These are phyloP conservation scores for Colletotrichum viniferum DNA, from an alignment of 2,329 filamentous ascomycete genomes.

Conservation along the genomic window DNA sequence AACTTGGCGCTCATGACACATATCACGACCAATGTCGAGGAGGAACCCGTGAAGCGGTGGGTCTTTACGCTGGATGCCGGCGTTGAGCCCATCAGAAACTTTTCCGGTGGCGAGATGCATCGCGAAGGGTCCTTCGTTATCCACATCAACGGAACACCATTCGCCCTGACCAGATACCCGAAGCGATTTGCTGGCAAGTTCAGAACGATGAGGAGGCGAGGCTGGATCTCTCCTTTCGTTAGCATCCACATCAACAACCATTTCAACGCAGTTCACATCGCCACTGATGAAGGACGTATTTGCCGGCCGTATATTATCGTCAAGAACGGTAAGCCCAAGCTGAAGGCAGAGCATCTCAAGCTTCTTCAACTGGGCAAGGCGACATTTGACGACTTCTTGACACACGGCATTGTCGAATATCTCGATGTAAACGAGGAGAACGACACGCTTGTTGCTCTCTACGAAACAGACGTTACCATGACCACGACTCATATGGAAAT, in stretches of 20 bases:
- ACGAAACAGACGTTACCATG: slow-evolving; percentile 81
- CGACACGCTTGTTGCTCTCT: slow-evolving; percentile 89
- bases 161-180: slow-evolving; percentile 84
- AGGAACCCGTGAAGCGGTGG: slow-evolving; percentile 85
- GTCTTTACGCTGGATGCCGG: slow-evolving; percentile 87
- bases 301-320: slow-evolving; percentile 96
- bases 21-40: slow-evolving; percentile 95
- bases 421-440: slow-evolving; percentile 99
- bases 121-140: slow-evolving; percentile 84
- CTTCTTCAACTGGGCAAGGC: slow-evolving; percentile 82
- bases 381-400: slow-evolving; percentile 93
- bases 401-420: slow-evolving; percentile 90
- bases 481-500: slow-evolving; percentile 95
- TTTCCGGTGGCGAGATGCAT: slow-evolving; percentile 84
- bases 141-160: slow-evolving; percentile 93
- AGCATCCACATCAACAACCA: slow-evolving; percentile 96
- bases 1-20: slow-evolving; percentile 99
- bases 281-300: slow-evolving; percentile 95
- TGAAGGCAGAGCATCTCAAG: slow-evolving; percentile 79
- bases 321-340: slow-evolving; percentile 82
- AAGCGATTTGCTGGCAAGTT: slow-evolving; percentile 87
- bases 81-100: slow-evolving; percentile 74
- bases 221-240: slow-evolving; percentile 93
- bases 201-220: slow-evolving; percentile 83
- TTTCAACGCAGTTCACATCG: slow-evolving; percentile 90